Evolutionary conservation across 805 yeast species (phyloP).

Genomic region (Saccharomycopsis guyanensis): DNA sequence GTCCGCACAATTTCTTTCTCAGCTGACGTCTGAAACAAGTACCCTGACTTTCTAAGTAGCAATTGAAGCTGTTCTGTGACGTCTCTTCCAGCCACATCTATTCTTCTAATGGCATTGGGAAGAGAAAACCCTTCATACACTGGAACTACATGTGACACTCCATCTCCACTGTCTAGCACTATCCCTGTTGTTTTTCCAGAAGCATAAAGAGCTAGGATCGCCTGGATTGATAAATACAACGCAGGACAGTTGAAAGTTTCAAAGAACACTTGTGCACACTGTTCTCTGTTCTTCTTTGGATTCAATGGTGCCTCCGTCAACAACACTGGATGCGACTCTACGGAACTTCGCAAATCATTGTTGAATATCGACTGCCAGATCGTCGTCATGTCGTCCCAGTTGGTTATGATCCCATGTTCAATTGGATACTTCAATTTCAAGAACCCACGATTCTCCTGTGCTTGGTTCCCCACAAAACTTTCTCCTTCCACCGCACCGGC

Average conservation of each 20-base stretch:
- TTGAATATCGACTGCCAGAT: slow-evolving; percentile 67
- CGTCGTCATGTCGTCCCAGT: slow-evolving; percentile 84
- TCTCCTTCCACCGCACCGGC: slow-evolving; percentile 62
- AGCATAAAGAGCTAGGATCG: slow-evolving; percentile 78
- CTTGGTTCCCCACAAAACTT: slow-evolving; percentile 65
- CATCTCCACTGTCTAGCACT: slow-evolving; percentile 89
- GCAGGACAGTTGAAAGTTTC: slow-evolving; percentile 73
- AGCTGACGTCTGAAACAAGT: slow-evolving; percentile 56
- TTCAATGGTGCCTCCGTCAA: slow-evolving; percentile 87
- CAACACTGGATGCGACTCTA: slow-evolving; percentile 81
- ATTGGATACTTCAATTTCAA: slow-evolving; percentile 65
- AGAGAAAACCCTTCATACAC: slow-evolving; percentile 84
- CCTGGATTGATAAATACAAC: slow-evolving; percentile 64
- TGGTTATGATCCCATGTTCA: slow-evolving; percentile 65
- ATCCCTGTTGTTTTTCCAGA: slow-evolving; percentile 88
- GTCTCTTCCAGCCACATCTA: slow-evolving; percentile 83
- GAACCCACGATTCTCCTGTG: slow-evolving; percentile 74
- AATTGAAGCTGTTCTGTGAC: slow-evolving; percentile 68
- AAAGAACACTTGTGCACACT: slow-evolving; percentile 56
- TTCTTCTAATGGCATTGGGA: slow-evolving; percentile 60
- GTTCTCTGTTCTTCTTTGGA: slow-evolving; percentile 53
- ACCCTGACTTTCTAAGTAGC: slow-evolving; percentile 62
- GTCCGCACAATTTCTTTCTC: slow-evolving; percentile 75
- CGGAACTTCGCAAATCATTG: slow-evolving; percentile 45
- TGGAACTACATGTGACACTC: slow-evolving; percentile 82